Evolutionary conservation across 768 basidiomycete genomes (phyloP).

Genomic region (Steccherinum ochraceum): DNA sequence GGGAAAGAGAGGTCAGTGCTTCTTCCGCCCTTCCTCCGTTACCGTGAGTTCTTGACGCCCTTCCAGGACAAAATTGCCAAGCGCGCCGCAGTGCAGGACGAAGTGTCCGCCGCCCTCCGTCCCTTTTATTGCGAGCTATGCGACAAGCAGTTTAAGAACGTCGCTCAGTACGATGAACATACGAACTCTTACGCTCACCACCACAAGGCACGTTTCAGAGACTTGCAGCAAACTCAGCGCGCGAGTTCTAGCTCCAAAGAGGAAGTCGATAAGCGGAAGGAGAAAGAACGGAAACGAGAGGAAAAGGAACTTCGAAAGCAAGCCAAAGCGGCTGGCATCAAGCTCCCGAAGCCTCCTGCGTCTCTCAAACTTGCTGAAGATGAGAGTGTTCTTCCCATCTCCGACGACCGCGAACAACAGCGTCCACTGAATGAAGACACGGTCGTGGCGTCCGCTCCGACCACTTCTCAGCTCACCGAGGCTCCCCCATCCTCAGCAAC

Average conservation of each 20-base stretch:
- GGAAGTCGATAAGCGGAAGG: constrained; percentile 69
- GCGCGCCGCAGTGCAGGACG: constrained; percentile 56
- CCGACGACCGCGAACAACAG: constrained; percentile 9
- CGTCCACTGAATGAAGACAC: too few relatives aligned
- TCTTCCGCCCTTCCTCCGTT: background rate
- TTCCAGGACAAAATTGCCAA: constrained; percentile 57
- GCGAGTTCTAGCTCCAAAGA: constrained; percentile 48
- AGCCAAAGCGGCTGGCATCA: constrained; percentile 77
- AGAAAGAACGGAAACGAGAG: constrained; percentile 81
- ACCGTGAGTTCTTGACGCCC: background rate
- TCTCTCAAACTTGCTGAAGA: constrained; percentile 4
- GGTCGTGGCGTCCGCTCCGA: background rate
- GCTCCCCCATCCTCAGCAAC: constrained; percentile 18
- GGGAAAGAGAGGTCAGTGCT: constrained; percentile 55
- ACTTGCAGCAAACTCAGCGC: constrained; percentile 74
- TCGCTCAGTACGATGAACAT: constrained; percentile 85
- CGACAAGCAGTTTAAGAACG: constrained; percentile 83
- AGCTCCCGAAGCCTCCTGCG: constrained; percentile 36
- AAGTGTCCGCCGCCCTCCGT: constrained; percentile 60
- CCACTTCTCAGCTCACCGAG: constrained; percentile 9
- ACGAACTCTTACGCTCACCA: constrained; percentile 86
- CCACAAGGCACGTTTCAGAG: constrained; percentile 74
- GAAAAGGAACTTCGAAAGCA: constrained; percentile 82
- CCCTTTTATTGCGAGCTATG: constrained; percentile 80
- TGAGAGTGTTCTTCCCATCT: constrained; percentile 8